Base-by-base conservation (phyloP, 345 rosid species). In the Citrus mangshanensis region DNA sequence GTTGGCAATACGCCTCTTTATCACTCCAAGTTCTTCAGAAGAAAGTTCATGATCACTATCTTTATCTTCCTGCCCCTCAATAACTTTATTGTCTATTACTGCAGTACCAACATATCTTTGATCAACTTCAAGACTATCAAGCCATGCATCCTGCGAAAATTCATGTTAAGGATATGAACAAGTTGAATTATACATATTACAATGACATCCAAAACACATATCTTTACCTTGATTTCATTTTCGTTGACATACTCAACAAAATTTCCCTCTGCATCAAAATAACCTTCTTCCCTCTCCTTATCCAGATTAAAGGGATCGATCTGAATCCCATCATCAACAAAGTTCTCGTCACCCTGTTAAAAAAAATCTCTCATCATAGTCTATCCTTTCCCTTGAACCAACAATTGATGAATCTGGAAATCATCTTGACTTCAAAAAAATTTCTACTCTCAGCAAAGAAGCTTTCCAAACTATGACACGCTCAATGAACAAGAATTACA, bases 251-350 rank as follows among this genome's bases (percentile, higher is more conserved):
- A 96, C 79, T 96, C 98, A 55, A 96, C 95, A 85, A 89, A 96
- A 85, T 93, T 96, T 64, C 99, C 99, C 12, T 88, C 82, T 1
- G 80, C 93, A 84, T 96, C 99, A 86, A 96, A 96, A 83, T 91
- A 96, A 28, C 99, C 99, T 86, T 96, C 98, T 86, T 96, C 97
- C 78, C 97, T 91, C 88, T 96, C 99, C 83, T 87, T 86, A 68
- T 90, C 85, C 75, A 96, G 88, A 87, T 95, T 96, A 82, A 96
- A 96, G 73, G 99, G 98, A 77, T 96, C 99, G 18, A 96, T 86
- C 46, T 90, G 95, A 78, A 96, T 86, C 78, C 99, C 98, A 89
- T 96, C 98, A 60, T 94, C 97, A 25, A 87, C 85, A 58, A 93
- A 94, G 76, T 82, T 89, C 78, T 85, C 97, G 80, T 88, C 86